Base-by-base conservation (phyloP, 495 filamentous ascomycete species). In the Polyplosphaeria fusca region DNA sequence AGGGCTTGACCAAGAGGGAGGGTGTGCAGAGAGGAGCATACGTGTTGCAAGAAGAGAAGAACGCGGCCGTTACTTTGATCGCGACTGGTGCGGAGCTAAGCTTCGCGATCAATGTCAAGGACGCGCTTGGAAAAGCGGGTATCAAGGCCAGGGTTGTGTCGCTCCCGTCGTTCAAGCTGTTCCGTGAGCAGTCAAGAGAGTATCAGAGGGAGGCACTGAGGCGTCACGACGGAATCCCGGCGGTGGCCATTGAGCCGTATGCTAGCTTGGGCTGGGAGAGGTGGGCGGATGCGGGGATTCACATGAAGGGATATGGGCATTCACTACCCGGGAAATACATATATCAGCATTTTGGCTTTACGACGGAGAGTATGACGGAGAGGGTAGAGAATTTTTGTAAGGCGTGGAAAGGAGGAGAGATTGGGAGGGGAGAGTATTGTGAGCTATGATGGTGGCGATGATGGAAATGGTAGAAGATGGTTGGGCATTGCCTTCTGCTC, bases 241-340 rank as follows among this genome's bases (percentile, higher is more conserved):
- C 70, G 3, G 76, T 82, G 0, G 74, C 79, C 0, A 76, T 82
- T 45, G 80, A 82, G 69, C 74, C 80, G 0, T 82, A 79, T 65
- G 71, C 75, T 0, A 70, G 71, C 0, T 80, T 78, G 46, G 79
- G 80, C 13, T 83, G 79, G 79, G 80, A 83, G 65, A 68, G 80
- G 12, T 82, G 82, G 63, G 79, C 80, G 1, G 72, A 81, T 71
- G 80, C 79, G 1, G 74, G 71, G 2, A 69, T 76, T 46, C 73
- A 61, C 19, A 68, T 83, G 60, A 72, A 61, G 16, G 64, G 70
- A 0, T 83, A 81, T 56, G 76, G 77, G 5, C 64, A 76, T 25
- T 75, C 71, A 59, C 63, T 82, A 51, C 80, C 80, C 5, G 75
- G 77, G 0, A 71, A 73, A 55, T 74, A 71, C 3, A 76, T 74